A percentile compares a stretch with the other conserved stretches of the same genome.
Evolutionary conservation across 2,329 filamentous ascomycete species (phyloP).

Genomic region (Fusarium annulatum): DNA sequence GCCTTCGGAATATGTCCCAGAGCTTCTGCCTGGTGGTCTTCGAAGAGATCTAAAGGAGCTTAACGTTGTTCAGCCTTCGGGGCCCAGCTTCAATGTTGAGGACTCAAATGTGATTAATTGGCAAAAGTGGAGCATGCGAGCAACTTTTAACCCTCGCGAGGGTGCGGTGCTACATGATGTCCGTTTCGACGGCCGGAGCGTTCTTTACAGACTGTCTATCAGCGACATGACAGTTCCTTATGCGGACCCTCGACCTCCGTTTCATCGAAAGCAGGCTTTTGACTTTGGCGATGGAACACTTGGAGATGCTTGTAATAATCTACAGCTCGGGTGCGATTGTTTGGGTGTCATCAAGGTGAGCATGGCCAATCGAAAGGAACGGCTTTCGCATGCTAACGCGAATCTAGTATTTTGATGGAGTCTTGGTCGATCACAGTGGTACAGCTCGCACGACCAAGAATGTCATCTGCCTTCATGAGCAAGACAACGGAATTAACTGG

Average conservation of each 20-base stretch:
- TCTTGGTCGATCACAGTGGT: slow-evolving; percentile 41
- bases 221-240: slow-evolving; percentile 78
- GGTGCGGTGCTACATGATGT: slow-evolving; percentile 77
- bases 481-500: slow-evolving; percentile 78
- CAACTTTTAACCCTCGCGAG: slow-evolving; percentile 76
- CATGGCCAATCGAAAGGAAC: too few relatives aligned
- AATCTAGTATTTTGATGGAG: slow-evolving; percentile 50
- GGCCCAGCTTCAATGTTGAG: slow-evolving; percentile 54
- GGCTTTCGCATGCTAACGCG: background rate
- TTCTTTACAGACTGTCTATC: slow-evolving; percentile 73
- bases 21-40: slow-evolving; percentile 54
- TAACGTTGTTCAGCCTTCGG: slow-evolving; percentile 55
- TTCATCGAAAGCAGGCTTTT: slow-evolving; percentile 75
- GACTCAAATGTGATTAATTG: slow-evolving; percentile 60
- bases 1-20: slow-evolving; percentile 55
- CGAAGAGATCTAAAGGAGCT: slow-evolving; percentile 68
- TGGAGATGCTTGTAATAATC: slow-evolving; percentile 73
- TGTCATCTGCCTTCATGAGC: slow-evolving; percentile 75
- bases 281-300: slow-evolving; percentile 76
- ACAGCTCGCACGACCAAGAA: slow-evolving; percentile 57
- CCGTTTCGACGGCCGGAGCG: slow-evolving; percentile 70
- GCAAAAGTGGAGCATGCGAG: slow-evolving; percentile 76
- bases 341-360: slow-evolving; percentile 67
- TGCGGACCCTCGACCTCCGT: slow-evolving; percentile 71
- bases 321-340: slow-evolving; percentile 74